Evolutionary conservation across 805 yeast species (phyloP).

Genomic region (Schwanniomyces sp.): DNA sequence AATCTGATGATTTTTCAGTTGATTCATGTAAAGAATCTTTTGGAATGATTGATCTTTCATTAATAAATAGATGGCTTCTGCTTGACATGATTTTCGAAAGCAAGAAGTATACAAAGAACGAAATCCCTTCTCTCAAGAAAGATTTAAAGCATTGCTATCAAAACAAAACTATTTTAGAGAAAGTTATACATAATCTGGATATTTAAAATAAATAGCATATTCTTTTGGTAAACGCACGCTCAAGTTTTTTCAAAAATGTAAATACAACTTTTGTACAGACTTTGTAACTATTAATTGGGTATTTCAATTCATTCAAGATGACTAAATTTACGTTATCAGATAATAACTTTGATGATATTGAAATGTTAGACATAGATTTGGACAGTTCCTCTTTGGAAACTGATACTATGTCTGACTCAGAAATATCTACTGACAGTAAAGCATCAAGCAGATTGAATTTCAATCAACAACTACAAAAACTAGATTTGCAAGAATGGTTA

Average conservation of each 20-base stretch:
- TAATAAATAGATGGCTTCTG: constrained; percentile 15
- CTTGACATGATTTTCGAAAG: constrained; percentile 4
- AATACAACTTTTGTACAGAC: background rate
- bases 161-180: constrained; percentile 12
- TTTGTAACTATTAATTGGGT: background rate
- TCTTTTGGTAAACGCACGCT: background rate
- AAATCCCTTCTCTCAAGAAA: background rate
- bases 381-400: constrained; percentile 28
- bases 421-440: constrained; percentile 6
- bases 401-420: constrained; percentile 21
- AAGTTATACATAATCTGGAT: constrained; percentile 10
- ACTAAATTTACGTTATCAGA: constrained; percentile 6
- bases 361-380: constrained; percentile 45
- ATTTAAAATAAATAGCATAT: background rate
- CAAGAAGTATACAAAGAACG: background rate
- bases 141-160: constrained; percentile 11
- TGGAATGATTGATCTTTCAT: constrained; percentile 15
- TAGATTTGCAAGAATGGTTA: constrained; percentile 51
- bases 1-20: constrained; percentile 13
- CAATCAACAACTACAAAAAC: constrained; percentile 10
- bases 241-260: background rate
- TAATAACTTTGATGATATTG: constrained; percentile 35
- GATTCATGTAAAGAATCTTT: constrained; percentile 7
- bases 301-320: background rate
- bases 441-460: constrained; percentile 1